Base-by-base conservation (phyloP, 345 rosid genomes). In the Populus simonii region DNA sequence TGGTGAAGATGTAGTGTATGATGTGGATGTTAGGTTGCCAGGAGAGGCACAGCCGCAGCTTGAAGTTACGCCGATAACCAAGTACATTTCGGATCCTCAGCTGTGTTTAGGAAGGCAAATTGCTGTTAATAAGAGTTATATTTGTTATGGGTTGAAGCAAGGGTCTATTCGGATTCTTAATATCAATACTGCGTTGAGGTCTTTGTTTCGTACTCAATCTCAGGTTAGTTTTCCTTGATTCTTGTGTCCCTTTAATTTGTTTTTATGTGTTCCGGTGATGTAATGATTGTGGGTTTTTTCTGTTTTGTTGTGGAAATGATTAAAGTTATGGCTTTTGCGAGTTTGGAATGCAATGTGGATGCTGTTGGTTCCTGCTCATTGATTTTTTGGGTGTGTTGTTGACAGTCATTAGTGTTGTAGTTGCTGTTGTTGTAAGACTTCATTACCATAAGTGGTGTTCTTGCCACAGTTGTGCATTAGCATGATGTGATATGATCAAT, bases 11-110 rank as follows among this genome's bases (percentile, higher is more conserved):
- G 89, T 83, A 11, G 88, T 80, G 31, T 92, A 92, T 55, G 97
- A 93, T 76, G 90, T 93, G 7, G 94, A 92, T 70, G 84, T 78
- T 65, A 81, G 92, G 80, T 29, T 86, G 70, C 89, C 82, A 1
- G 97, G 93, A 10, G 96, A 90, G 85, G 75, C 76, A 67, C 94
- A 91, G 85, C 92, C 96, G 7, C 92, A 90, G 88, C 97, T 95
- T 5, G 99, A 92, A 88, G 96, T 87, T 61, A 92, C 92, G 70
- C 98, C 99, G 23, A 95, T 95, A 65, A 93, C 99, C 3, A 93
- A 90, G 77, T 95, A 93, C 81, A 85, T 75, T 8, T 89, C 97
- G 69, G 98, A 95, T 73, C 97, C 98, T 55, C 92, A 87, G 84
- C 91, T 89, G 6, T 86, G 89, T 6, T 76, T 95, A 61, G 99